phyloP scores from a whole-genome alignment of 164 flowering plant species.

The Piper longum region DNA sequence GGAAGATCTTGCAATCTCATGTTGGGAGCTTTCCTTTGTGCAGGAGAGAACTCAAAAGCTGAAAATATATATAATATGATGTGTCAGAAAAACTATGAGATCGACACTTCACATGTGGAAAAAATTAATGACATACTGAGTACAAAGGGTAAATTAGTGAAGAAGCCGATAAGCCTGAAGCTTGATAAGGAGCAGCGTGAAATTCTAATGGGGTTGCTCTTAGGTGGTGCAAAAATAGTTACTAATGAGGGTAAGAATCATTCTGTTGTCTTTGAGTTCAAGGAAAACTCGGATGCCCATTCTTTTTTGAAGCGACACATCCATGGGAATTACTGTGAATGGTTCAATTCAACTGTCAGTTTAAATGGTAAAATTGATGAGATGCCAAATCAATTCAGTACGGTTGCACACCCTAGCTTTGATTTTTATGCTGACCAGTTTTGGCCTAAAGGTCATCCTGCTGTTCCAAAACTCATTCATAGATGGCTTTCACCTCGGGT shows the following conservation, averaged over 20 bases:
- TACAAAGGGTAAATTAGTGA: slow-evolving; percentile 35
- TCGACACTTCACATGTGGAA: slow-evolving; percentile 51
- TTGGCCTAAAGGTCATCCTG: slow-evolving; percentile 39
- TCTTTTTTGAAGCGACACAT: slow-evolving; percentile 43
- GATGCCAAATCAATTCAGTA: slow-evolving; percentile 40
- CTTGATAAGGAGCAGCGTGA: slow-evolving; percentile 77
- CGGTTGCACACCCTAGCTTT: slow-evolving; percentile 50
- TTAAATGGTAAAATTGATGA: slow-evolving; percentile 23
- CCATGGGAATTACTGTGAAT: slow-evolving; percentile 51
- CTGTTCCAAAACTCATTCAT: slow-evolving; percentile 69
- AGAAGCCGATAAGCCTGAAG: slow-evolving; percentile 41
- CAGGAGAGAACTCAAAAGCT: slow-evolving; percentile 46
- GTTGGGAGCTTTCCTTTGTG: slow-evolving; percentile 41
- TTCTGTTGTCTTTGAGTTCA: slow-evolving; percentile 48
- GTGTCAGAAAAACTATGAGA: slow-evolving; percentile 63
- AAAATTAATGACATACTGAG: slow-evolving; percentile 52
- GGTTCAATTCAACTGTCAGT: slow-evolving; percentile 39
- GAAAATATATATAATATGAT: slow-evolving; percentile 57
- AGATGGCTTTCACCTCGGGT: slow-evolving; percentile 87
- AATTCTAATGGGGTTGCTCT: slow-evolving; percentile 63
- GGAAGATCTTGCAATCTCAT: slow-evolving; percentile 60
- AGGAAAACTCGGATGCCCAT: slow-evolving; percentile 31
- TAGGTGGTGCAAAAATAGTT: slow-evolving; percentile 65
- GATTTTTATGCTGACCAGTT: slow-evolving; percentile 82
- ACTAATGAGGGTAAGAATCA: slow-evolving; percentile 49